Conservation (phyloP, 495 filamentous ascomycete species). For the Xanthoparmelia taractica region DNA sequence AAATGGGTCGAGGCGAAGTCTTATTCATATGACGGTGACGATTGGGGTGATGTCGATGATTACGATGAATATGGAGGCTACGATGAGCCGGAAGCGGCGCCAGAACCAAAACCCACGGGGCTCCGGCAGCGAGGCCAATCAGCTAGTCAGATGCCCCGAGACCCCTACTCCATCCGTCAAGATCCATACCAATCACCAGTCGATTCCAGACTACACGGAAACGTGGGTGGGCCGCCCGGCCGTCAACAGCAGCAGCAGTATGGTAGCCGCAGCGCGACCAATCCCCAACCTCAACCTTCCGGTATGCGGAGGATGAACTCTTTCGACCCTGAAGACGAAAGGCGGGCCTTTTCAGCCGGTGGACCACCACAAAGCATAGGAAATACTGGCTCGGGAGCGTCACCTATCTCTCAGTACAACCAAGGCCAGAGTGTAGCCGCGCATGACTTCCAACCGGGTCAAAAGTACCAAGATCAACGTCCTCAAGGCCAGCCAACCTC, state of each 20-base stretch:
- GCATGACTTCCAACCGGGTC: conserved; percentile 18
- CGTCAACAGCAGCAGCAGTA: conserved; percentile 16
- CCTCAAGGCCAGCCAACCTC: conserved; percentile 6
- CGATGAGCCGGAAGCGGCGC: conserved; percentile 43
- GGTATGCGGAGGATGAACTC: conserved; percentile 30
- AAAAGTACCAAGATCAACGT: conserved; percentile 7
- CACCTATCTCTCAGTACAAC: conserved; percentile 14
- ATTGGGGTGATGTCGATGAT: conserved; percentile 83
- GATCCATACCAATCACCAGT: conserved; percentile 17
- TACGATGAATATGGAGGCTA: conserved; percentile 61
- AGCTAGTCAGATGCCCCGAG: conserved; percentile 14
- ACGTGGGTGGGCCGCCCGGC: background rate
- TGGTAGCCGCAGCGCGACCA: conserved; percentile 20
- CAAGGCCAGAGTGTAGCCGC: conserved; percentile 7
- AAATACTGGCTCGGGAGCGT: background rate
- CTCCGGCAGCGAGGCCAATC: conserved; percentile 35
- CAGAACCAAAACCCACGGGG: conserved; percentile 40
- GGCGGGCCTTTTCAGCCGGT: conserved; percentile 33
- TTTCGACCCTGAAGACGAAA: conserved; percentile 45
- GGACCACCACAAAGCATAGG: conserved; percentile 20
- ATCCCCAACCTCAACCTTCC: conserved; percentile 15
- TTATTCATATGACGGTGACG: conserved; percentile 83
- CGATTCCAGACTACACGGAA: conserved; percentile 10
- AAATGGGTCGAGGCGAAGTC: conserved; percentile 92
- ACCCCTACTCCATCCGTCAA: conserved; percentile 8